A percentile compares a stretch with the other conserved stretches of the same genome.
Conservation (phyloP, 2,329 filamentous ascomycete genomes). For the Fusarium sp. region DNA sequence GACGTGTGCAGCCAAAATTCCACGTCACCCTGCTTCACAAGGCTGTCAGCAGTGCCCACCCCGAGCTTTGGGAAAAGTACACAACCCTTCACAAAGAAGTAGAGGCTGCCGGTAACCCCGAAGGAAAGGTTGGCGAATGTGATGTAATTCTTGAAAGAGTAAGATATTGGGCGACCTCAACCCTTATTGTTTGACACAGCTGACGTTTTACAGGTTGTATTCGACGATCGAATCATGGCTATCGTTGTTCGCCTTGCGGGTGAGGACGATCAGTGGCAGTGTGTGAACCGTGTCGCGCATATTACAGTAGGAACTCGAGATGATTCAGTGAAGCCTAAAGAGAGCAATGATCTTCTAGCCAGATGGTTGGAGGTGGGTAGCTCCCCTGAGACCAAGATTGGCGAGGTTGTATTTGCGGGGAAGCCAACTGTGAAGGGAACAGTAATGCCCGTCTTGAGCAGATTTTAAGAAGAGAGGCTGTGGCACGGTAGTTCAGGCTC, state of each 20-base stretch:
- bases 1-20: conserved; percentile 85
- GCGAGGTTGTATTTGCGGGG: conserved; percentile 62
- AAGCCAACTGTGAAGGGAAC: conserved; percentile 60
- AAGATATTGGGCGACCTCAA: conserved; percentile 37
- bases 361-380: conserved; percentile 74
- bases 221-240: conserved; percentile 88
- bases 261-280: conserved; percentile 69
- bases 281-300: conserved; percentile 82
- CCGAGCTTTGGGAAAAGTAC: conserved; percentile 82
- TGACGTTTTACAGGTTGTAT: conserved; percentile 70
- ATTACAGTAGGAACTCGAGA: conserved; percentile 89
- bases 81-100: conserved; percentile 64
- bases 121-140: conserved; percentile 67
- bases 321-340: conserved; percentile 83
- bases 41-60: conserved; percentile 67
- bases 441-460: conserved; percentile 62
- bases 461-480: conserved; percentile 47
- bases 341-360: conserved; percentile 87
- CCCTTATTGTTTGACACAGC: neutral
- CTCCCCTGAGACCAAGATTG: conserved; percentile 57
- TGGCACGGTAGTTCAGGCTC: neutral
- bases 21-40: conserved; percentile 95
- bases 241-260: conserved; percentile 82
- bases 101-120: conserved; percentile 48
- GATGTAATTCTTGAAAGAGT: conserved; percentile 72